phyloP scores from a whole-genome alignment of 345 rosid genomes.

The Citrus reticulata region DNA sequence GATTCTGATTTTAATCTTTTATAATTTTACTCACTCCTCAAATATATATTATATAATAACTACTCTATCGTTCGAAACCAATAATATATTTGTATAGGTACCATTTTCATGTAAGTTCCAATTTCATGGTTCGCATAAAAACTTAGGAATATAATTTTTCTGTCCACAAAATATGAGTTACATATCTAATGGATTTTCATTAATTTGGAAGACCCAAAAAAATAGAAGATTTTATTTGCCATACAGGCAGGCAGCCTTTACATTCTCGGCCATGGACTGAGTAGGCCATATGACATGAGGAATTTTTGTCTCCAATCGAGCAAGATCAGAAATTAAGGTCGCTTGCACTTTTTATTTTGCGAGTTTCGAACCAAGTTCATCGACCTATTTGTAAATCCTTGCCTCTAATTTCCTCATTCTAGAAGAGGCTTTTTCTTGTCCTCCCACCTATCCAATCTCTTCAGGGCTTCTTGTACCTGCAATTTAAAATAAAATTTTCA shows the following conservation, averaged over 20 bases:
- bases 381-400: not conserved
- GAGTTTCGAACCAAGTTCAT: not conserved
- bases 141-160: too few relatives aligned
- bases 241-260: not conserved
- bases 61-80: too few relatives aligned
- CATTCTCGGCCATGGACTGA: not conserved
- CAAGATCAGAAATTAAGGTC: not conserved
- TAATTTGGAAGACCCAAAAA: not conserved
- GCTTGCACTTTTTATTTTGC: not conserved
- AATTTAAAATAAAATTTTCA: not conserved
- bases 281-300: not conserved
- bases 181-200: not conserved
- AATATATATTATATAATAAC: too few relatives aligned
- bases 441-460: slow-evolving; percentile 35
- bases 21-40: too few relatives aligned
- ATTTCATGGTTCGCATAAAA: too few relatives aligned
- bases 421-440: slow-evolving; percentile 12
- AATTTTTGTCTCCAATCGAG: not conserved
- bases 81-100: too few relatives aligned
- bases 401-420: not conserved
- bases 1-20: too few relatives aligned
- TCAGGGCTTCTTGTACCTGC: slow-evolving; percentile 39
- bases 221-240: too few relatives aligned
- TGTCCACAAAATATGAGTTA: not conserved
- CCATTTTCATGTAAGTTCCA: too few relatives aligned